Percentiles rank a stretch among this genome's conserved stretches.
These are phyloP conservation scores for Crucihimalaya himalaica DNA, from an alignment of 345 rosid genomes.

Conservation along the genomic window DNA sequence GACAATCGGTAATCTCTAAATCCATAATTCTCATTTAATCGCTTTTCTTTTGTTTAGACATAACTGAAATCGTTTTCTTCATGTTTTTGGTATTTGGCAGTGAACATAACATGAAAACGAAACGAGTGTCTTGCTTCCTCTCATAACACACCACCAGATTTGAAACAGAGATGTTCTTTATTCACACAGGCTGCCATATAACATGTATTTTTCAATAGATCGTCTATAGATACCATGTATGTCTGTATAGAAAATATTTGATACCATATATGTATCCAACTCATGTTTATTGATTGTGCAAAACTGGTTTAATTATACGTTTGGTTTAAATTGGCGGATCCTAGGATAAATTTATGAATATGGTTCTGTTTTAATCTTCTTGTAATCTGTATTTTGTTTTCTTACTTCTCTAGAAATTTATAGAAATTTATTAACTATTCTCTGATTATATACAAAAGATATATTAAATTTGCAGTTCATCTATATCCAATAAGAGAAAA, in stretches of 20 bases:
- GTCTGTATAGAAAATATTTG: background rate
- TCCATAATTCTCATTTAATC: background rate
- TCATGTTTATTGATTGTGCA: slow-evolving; percentile 8
- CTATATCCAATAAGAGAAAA: too few relatives aligned
- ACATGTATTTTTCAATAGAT: background rate
- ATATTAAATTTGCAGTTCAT: too few relatives aligned
- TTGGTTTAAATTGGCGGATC: slow-evolving; percentile 1
- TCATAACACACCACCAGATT: background rate
- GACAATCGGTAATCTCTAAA: slow-evolving; percentile 50
- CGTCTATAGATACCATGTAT: background rate
- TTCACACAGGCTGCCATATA: slow-evolving; percentile 2
- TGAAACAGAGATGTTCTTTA: background rate
- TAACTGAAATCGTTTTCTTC: background rate
- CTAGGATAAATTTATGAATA: background rate
- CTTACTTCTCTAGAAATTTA: too few relatives aligned
- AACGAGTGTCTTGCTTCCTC: slow-evolving; percentile 19
- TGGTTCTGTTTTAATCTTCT: too few relatives aligned
- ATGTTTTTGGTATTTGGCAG: slow-evolving; percentile 33
- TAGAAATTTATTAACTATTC: too few relatives aligned
- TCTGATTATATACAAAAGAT: too few relatives aligned
- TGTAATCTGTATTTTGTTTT: background rate
- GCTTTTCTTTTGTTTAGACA: background rate
- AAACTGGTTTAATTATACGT: background rate
- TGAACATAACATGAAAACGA: slow-evolving; percentile 39
- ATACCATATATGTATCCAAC: background rate